Conservation (phyloP, 441 rosid species). For the Isatis lusitanica region DNA sequence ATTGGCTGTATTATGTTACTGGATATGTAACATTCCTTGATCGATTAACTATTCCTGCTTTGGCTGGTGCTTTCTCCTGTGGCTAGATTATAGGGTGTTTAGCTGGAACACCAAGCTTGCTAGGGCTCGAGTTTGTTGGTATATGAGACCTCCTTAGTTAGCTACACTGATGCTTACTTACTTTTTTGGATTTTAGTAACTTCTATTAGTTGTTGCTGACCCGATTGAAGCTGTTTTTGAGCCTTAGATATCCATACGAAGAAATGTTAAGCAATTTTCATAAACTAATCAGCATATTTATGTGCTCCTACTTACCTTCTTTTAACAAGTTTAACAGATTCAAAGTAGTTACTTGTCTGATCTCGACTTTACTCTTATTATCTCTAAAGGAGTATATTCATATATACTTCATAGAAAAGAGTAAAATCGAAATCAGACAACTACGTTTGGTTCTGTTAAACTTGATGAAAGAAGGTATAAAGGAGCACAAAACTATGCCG, state of each 20-base stretch:
- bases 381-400: background rate
- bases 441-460: too few species aligned
- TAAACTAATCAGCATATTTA: slow-evolving; percentile 64
- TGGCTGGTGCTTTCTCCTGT: slow-evolving; percentile 76
- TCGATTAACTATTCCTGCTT: slow-evolving; percentile 53
- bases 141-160: too few species aligned
- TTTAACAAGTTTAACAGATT: slow-evolving; percentile 69
- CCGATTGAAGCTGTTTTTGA: slow-evolving; percentile 78
- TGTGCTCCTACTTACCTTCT: slow-evolving; percentile 74
- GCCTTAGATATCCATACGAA: slow-evolving; percentile 91
- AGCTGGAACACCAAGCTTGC: slow-evolving; percentile 97
- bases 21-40: slow-evolving; percentile 70
- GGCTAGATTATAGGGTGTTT: slow-evolving; percentile 69
- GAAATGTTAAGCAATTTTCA: slow-evolving; percentile 42
- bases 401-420: too few species aligned
- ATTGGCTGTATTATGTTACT: slow-evolving; percentile 92
- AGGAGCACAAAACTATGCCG: too few species aligned
- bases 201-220: slow-evolving; percentile 62
- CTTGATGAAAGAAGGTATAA: too few species aligned
- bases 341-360: too few species aligned
- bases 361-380: too few species aligned
- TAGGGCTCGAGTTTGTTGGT: slow-evolving; percentile 65
- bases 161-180: too few species aligned
- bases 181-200: background rate
- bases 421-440: too few species aligned